phyloP scores from a whole-genome alignment of 208 protist genomes.

The Phytomonas sp. region DNA sequence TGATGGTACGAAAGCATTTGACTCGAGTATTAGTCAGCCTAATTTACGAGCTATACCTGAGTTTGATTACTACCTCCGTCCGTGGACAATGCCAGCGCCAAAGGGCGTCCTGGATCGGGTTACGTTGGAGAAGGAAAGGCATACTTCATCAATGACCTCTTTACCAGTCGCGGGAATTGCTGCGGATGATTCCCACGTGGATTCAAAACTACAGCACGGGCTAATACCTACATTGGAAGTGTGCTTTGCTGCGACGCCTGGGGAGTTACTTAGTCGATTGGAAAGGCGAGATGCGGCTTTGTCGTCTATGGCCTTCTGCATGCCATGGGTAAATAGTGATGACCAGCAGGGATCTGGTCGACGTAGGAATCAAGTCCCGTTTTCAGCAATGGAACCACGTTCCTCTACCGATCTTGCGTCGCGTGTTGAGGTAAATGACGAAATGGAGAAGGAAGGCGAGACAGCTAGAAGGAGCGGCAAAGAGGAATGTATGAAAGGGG shows the following conservation, averaged over 20 bases:
- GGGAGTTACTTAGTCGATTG: slow-evolving; percentile 45
- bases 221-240: slow-evolving; percentile 37
- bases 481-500: not conserved
- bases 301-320: slow-evolving; percentile 3
- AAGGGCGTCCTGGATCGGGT: slow-evolving; percentile 48
- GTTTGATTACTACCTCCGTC: slow-evolving; percentile 33
- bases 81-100: slow-evolving; percentile 37
- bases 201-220: not conserved
- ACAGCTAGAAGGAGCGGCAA: not conserved
- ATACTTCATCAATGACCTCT: not conserved
- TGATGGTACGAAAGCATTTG: slow-evolving; percentile 16
- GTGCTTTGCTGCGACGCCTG: slow-evolving; percentile 33
- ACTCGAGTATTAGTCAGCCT: slow-evolving; percentile 20
- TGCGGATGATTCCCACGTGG: not conserved
- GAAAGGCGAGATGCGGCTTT: slow-evolving; percentile 32
- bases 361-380: not conserved
- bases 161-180: not conserved
- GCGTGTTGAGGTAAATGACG: not conserved
- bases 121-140: slow-evolving; percentile 32
- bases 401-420: not conserved
- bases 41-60: slow-evolving; percentile 38
- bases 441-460: not conserved
- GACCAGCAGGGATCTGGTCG: not conserved
- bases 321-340: not conserved
- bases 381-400: not conserved